These are phyloP conservation scores for Hagleromyces aurorensis DNA, from an alignment of 805 yeast genomes.

Conservation along the genomic window DNA sequence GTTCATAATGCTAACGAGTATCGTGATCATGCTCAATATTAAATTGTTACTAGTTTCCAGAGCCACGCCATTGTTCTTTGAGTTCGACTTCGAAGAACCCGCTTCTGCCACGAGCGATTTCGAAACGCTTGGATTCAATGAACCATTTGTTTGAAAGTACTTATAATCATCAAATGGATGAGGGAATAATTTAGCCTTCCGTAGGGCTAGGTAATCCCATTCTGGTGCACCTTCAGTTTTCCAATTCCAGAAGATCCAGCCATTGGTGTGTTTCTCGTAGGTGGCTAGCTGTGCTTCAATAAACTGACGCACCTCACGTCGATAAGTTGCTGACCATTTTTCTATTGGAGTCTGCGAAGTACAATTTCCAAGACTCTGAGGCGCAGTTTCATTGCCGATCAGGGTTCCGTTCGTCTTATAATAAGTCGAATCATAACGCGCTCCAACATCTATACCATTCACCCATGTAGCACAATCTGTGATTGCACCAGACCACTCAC, in stretches of 20 bases:
- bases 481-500: constrained; percentile 66
- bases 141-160: constrained; percentile 29
- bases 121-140: constrained; percentile 9
- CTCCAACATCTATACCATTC: constrained; percentile 61
- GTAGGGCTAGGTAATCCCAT: constrained; percentile 55
- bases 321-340: constrained; percentile 39
- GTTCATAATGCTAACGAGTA: too few species aligned
- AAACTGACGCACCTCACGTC: constrained; percentile 40
- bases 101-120: constrained; percentile 13
- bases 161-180: constrained; percentile 52
- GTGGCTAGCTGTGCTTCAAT: constrained; percentile 56
- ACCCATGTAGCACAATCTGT: constrained; percentile 67
- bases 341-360: constrained; percentile 29
- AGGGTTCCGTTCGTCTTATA: constrained; percentile 16
- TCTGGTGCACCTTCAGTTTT: constrained; percentile 59
- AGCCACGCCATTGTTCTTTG: too few species aligned
- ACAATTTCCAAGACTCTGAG: constrained; percentile 36
- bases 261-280: constrained; percentile 39
- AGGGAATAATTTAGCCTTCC: constrained; percentile 48
- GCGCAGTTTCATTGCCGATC: too few species aligned
- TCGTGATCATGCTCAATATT: too few species aligned
- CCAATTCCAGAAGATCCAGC: constrained; percentile 68
- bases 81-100: constrained; percentile 7
- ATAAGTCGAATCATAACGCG: constrained; percentile 50
- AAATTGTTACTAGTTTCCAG: too few species aligned